A percentile compares a stretch with the other conserved stretches of the same genome.
phyloP scores from a whole-genome alignment of 2,329 filamentous ascomycete genomes.

The Aspergillus neotritici region DNA sequence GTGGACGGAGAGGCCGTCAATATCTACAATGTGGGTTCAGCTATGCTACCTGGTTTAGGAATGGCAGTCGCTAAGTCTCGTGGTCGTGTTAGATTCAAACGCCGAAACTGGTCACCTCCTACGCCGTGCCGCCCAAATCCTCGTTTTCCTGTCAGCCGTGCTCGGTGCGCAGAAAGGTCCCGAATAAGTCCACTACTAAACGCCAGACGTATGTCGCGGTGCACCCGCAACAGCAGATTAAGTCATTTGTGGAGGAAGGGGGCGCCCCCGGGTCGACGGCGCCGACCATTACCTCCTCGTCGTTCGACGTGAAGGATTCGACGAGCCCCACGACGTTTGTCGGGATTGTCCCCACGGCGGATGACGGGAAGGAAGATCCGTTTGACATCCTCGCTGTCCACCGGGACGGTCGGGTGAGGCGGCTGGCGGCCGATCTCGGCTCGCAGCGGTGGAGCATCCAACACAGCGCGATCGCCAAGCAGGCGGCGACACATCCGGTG shows the following conservation, averaged over 20 bases:
- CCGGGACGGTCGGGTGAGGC: conserved; percentile 38
- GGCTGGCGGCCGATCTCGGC: conserved; percentile 37
- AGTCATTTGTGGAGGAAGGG: conserved; percentile 51
- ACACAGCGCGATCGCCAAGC: conserved; percentile 29
- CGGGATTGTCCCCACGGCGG: conserved; percentile 31
- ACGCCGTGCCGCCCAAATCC: conserved; percentile 56
- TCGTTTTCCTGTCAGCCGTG: conserved; percentile 53
- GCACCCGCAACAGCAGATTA: conserved; percentile 46
- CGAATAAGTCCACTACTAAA: conserved; percentile 39
- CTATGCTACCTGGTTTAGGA: no score
- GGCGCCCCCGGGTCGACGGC: conserved; percentile 26
- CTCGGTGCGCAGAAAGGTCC: conserved; percentile 51
- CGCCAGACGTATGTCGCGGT: conserved; percentile 55
- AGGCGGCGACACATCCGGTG: conserved; percentile 24
- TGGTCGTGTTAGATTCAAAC: conserved; percentile 49
- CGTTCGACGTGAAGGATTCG: conserved; percentile 34
- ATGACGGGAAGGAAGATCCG: conserved; percentile 21
- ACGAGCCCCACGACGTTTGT: conserved; percentile 35
- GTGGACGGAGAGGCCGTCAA: conserved; percentile 58
- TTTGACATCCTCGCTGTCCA: conserved; percentile 41
- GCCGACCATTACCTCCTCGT: conserved; percentile 34
- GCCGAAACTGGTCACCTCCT: conserved; percentile 55
- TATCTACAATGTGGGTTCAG: conserved; percentile 53
- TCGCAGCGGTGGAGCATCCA: conserved; percentile 37
- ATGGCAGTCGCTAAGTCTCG: conserved; percentile 3